These are phyloP conservation scores for Ploettnerulaceae sp. DNA, from an alignment of 2,329 filamentous ascomycete species.

Conservation along the genomic window DNA sequence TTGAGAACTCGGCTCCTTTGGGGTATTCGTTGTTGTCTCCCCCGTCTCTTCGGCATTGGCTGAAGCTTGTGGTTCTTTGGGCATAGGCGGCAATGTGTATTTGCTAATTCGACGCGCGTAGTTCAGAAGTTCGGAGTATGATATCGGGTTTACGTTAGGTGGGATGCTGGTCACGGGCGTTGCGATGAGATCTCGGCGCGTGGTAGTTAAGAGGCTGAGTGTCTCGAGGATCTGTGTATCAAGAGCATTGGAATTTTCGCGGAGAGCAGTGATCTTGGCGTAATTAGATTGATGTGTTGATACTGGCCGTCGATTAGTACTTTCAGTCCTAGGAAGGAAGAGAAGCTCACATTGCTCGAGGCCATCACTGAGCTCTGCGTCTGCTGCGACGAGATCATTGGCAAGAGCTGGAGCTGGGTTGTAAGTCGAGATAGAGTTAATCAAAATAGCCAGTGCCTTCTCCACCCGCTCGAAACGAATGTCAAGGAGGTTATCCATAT, in stretches of 20 bases:
- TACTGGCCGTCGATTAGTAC: constrained; percentile 41
- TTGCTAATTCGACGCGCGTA: constrained; percentile 78
- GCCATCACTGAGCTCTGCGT: constrained; percentile 60
- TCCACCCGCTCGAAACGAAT: constrained; percentile 61
- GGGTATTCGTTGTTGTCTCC: constrained; percentile 18
- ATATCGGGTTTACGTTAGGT: constrained; percentile 49
- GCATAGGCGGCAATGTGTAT: constrained; percentile 60
- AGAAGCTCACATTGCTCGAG: constrained; percentile 55
- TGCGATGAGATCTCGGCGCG: constrained; percentile 66
- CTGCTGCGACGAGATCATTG: constrained; percentile 64
- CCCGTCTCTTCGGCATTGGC: constrained; percentile 1
- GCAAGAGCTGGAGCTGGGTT: constrained; percentile 67
- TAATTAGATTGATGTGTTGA: constrained; percentile 72
- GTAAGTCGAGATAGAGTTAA: constrained; percentile 78
- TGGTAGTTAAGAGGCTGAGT: constrained; percentile 62
- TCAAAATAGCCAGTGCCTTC: constrained; percentile 60
- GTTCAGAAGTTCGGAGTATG: constrained; percentile 67
- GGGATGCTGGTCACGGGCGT: constrained; percentile 55
- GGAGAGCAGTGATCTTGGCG: constrained; percentile 63
- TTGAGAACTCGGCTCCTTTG: constrained; percentile 21
- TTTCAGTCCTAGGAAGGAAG: neutral
- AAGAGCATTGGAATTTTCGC: constrained; percentile 57
- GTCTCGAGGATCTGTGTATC: constrained; percentile 70
- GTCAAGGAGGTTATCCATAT: constrained; percentile 61
- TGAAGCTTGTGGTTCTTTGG: constrained; percentile 22